Evolutionary conservation across 2,329 filamentous ascomycete species (phyloP).

Genomic region (Trichoderma koningii): DNA sequence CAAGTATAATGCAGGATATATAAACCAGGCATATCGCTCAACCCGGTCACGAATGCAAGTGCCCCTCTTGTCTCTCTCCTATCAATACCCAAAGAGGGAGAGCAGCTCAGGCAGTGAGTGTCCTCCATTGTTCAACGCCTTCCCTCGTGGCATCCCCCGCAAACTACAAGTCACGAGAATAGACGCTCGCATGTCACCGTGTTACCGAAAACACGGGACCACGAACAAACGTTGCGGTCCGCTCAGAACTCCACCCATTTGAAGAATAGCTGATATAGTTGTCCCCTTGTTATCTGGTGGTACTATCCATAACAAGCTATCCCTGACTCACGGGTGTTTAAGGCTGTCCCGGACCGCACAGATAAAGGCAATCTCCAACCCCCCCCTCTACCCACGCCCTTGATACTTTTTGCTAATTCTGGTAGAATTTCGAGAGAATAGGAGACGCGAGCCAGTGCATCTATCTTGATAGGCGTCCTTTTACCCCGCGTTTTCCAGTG

Average conservation of each 20-base stretch:
- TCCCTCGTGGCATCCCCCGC: background rate
- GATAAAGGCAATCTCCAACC: background rate
- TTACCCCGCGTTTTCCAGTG: slow-evolving; percentile 21
- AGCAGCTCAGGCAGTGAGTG: background rate
- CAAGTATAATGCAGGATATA: background rate
- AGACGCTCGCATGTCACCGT: background rate
- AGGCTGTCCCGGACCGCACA: slow-evolving; percentile 17
- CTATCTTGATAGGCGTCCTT: slow-evolving; percentile 15
- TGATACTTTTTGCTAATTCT: background rate
- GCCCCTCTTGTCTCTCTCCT: background rate
- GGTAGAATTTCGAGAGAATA: slow-evolving; percentile 5
- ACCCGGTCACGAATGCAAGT: background rate
- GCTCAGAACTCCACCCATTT: slow-evolving; percentile 4
- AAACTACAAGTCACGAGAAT: background rate
- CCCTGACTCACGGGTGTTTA: slow-evolving; percentile 2
- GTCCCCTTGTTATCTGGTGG: background rate
- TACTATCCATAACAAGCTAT: background rate
- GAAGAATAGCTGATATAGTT: background rate
- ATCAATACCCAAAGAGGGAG: too few relatives aligned
- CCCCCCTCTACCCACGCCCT: background rate
- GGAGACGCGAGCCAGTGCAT: background rate
- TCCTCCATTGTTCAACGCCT: background rate
- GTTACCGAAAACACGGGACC: slow-evolving; percentile 11
- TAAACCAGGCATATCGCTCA: slow-evolving; percentile 7
- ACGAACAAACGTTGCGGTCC: slow-evolving; percentile 8